These are phyloP conservation scores for Lomentospora prolificans DNA, from an alignment of 2,329 filamentous ascomycete genomes.

Conservation along the genomic window DNA sequence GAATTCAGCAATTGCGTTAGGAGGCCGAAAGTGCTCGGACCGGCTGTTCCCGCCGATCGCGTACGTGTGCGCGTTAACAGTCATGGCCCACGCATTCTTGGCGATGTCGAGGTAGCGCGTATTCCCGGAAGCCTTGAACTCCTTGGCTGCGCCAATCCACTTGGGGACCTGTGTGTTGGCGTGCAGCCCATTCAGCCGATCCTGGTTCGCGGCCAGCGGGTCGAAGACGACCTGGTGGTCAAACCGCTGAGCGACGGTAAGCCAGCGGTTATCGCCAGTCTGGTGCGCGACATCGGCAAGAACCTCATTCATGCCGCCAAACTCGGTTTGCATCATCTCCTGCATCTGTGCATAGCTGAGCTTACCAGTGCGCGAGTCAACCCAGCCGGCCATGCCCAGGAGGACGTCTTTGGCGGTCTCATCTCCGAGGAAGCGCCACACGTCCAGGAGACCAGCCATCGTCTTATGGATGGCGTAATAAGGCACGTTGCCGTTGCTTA, in stretches of 20 bases:
- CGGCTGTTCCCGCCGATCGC: constrained; percentile 45
- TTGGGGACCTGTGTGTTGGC: constrained; percentile 45
- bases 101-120: constrained; percentile 36
- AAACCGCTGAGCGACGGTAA: constrained; percentile 36
- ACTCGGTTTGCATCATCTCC: constrained; percentile 35
- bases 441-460: constrained; percentile 39
- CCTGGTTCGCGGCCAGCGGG: constrained; percentile 33
- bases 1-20: constrained; percentile 34
- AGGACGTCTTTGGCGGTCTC: constrained; percentile 31
- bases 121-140: constrained; percentile 37
- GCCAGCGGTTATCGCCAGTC: constrained; percentile 34
- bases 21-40: constrained; percentile 38
- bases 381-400: constrained; percentile 35
- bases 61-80: constrained; percentile 35
- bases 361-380: constrained; percentile 33
- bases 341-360: constrained; percentile 37
- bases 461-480: constrained; percentile 47
- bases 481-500: constrained; percentile 39
- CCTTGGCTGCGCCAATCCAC: constrained; percentile 38
- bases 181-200: constrained; percentile 36
- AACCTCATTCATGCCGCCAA: constrained; percentile 44
- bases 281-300: constrained; percentile 36
- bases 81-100: constrained; percentile 37
- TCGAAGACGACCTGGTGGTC: constrained; percentile 38
- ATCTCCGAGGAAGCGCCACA: constrained; percentile 34